These are phyloP conservation scores for Cyclaneusma minus DNA, from an alignment of 2,329 filamentous ascomycete genomes.

Conservation along the genomic window DNA sequence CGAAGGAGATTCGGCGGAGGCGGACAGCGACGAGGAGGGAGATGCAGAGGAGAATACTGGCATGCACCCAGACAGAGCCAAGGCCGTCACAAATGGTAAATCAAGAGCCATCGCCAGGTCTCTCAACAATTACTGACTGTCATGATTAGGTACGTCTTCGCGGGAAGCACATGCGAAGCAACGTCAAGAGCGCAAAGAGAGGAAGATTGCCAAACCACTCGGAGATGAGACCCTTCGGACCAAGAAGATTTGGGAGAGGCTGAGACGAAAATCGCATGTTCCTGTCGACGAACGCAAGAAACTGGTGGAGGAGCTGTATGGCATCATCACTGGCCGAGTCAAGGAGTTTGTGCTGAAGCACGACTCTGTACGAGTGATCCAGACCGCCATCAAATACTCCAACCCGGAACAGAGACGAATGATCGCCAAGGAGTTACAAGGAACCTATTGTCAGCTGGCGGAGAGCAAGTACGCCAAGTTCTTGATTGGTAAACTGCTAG, in stretches of 20 bases:
- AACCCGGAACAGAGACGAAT: slow-evolving; percentile 69
- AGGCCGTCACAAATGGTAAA: slow-evolving; percentile 16
- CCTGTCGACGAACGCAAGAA: slow-evolving; percentile 79
- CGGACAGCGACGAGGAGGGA: slow-evolving; percentile 18
- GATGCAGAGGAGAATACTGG: slow-evolving; percentile 19
- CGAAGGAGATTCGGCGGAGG: slow-evolving; percentile 12
- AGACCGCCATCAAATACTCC: slow-evolving; percentile 93
- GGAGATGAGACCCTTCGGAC: slow-evolving; percentile 76
- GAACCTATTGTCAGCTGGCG: slow-evolving; percentile 68
- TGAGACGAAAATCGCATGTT: slow-evolving; percentile 87
- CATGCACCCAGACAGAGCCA: slow-evolving; percentile 18
- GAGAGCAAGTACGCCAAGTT: slow-evolving; percentile 98
- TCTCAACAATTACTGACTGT: slow-evolving; percentile 12
- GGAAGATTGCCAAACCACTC: slow-evolving; percentile 84
- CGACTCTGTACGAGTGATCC: slow-evolving; percentile 88
- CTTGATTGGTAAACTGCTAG: slow-evolving; percentile 84
- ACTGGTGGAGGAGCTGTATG: slow-evolving; percentile 78
- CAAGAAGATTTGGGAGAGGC: slow-evolving; percentile 93
- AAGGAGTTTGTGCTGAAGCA: slow-evolving; percentile 98
- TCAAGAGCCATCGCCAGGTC: background rate
- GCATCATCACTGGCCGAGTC: slow-evolving; percentile 78
- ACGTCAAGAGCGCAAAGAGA: slow-evolving; percentile 72
- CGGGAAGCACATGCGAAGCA: slow-evolving; percentile 88
- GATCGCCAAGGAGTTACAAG: slow-evolving; percentile 76
- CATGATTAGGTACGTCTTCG: slow-evolving; percentile 40